Evolutionary conservation across 805 yeast species (phyloP), one percentile per base, ranked within the genome.

Genomic region (Diddensiella santjacobensis): DNA sequence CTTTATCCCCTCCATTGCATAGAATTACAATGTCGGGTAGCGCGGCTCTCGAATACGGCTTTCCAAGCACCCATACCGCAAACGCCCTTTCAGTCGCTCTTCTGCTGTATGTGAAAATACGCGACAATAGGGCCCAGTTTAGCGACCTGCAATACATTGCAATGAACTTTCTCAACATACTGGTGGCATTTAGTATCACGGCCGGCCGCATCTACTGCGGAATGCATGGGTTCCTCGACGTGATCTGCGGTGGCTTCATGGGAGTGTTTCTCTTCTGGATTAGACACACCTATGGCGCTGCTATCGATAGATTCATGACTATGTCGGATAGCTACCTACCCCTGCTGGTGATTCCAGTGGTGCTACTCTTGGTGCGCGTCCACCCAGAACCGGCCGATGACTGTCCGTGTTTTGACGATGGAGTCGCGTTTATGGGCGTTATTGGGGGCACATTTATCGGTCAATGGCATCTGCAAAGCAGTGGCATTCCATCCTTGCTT

Each of bases 341-440:
- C n/a, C 43, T 55, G 2, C 22, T 45, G 15, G 26, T 57, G 3
- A 56, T 62, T 5, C 72, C 73, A 22, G 22, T 52, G 2, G 23
- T 48, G 13, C 36, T 51, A 18, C 42, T 79, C 1, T 52, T 68
- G 1, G 75, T 90, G 19, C 81, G 84, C 57, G 65, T 73, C 37
- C 96, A 89, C 66, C 85, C 89, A 0, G 79, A 77, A 49, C 98
- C 98, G 1, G 81, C 85, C 18, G 99, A 93, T 58, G 84, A 83
- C 56, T 91, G 99, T 62, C 99, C 99, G 1, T 93, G 99, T 64
- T 91, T 84, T 61, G 96, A 90, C 60, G 99, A 91, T 63, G 80
- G 89, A 17, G 96, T 91, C 24, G 95, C 98, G 3, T 91, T 91
- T 59, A 70, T 90, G 45, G 96, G 96, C 2, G 97, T 90, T 38